These are phyloP conservation scores for Lepidium sativum DNA, from an alignment of 345 rosid species.

Conservation along the genomic window DNA sequence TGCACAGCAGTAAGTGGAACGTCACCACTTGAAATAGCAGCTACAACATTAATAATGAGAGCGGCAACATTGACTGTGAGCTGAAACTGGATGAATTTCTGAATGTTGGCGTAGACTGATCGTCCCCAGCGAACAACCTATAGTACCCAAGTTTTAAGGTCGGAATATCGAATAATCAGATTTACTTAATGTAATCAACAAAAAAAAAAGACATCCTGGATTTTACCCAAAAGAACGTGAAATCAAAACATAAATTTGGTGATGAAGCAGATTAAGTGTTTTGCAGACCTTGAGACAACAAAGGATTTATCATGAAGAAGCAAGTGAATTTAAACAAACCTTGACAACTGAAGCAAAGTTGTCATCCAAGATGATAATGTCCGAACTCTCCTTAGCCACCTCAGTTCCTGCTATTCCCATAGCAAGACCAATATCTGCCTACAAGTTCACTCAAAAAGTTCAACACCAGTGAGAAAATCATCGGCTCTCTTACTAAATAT, in stretches of 20 bases:
- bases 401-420: constrained; percentile 99
- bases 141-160: constrained; percentile 4
- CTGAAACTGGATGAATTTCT: constrained; percentile 97
- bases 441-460: constrained; percentile 15
- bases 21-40: constrained; percentile 88
- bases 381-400: constrained; percentile 98
- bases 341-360: constrained; percentile 90
- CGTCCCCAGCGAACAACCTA: constrained; percentile 99
- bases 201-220: neutral
- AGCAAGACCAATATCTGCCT: constrained; percentile 99
- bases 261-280: neutral
- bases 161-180: neutral
- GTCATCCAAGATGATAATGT: constrained; percentile 91
- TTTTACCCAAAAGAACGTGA: neutral
- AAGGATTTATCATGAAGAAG: neutral
- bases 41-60: constrained; percentile 78
- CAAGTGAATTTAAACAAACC: constrained; percentile 26
- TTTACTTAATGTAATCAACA: no score
- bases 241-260: neutral
- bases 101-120: constrained; percentile 96
- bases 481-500: neutral
- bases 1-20: constrained; percentile 97
- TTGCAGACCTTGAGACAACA: neutral
- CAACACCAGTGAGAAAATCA: neutral
- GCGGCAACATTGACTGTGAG: constrained; percentile 96